phyloP scores from a whole-genome alignment of 768 basidiomycete species.

The Boletus patriciae region DNA sequence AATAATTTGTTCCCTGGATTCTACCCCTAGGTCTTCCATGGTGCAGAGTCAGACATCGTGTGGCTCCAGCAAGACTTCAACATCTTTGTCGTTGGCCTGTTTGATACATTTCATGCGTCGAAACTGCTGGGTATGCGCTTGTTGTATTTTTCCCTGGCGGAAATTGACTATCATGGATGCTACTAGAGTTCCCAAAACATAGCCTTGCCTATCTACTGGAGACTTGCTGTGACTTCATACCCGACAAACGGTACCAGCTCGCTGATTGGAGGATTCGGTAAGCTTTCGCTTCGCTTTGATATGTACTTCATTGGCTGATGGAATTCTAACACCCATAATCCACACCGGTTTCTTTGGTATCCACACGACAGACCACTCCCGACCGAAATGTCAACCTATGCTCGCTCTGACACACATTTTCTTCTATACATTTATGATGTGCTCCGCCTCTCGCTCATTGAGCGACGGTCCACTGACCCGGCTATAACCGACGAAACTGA shows the following conservation, averaged over 20 bases:
- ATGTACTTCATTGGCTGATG: neutral
- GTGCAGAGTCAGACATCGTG: constrained; percentile 89
- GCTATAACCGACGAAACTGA: constrained; percentile 19
- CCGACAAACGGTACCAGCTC: constrained; percentile 95
- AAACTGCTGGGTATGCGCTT: constrained; percentile 63
- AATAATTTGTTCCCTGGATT: neutral
- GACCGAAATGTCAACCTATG: constrained; percentile 86
- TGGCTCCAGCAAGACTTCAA: constrained; percentile 98
- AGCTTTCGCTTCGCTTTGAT: constrained; percentile 14
- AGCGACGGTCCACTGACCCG: constrained; percentile 46
- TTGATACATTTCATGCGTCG: constrained; percentile 96
- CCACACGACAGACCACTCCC: constrained; percentile 62
- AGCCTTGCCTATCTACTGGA: constrained; percentile 82
- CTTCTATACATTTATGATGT: constrained; percentile 90
- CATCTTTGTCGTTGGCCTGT: constrained; percentile 91
- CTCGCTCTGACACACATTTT: constrained; percentile 95
- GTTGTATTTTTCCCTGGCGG: neutral
- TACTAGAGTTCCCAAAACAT: constrained; percentile 75
- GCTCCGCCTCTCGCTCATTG: constrained; percentile 84
- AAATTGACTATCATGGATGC: neutral
- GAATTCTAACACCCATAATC: neutral
- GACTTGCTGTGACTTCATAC: constrained; percentile 84
- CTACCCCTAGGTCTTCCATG: constrained; percentile 77
- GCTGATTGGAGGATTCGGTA: constrained; percentile 97
- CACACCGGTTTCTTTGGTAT: neutral